phyloP scores from a whole-genome alignment of 768 basidiomycete species.

The Suillus variegatus region DNA sequence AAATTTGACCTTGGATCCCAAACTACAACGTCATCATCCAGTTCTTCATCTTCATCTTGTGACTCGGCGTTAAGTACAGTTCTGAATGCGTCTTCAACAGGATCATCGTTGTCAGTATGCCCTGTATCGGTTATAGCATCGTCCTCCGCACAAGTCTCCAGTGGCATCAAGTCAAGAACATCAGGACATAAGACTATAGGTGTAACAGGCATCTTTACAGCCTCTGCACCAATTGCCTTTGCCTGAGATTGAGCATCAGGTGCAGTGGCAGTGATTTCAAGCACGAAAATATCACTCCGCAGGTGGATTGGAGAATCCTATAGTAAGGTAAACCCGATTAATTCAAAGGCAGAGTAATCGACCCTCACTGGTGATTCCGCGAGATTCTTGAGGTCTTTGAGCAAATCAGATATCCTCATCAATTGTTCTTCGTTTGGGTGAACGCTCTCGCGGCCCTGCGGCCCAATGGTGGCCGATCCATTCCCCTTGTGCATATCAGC shows the following conservation, averaged over 20 bases:
- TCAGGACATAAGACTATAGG: neutral
- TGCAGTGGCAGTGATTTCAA: neutral
- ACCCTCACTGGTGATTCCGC: slow-evolving; percentile 56
- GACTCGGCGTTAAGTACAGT: slow-evolving; percentile 44
- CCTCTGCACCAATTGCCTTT: neutral
- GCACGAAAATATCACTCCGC: slow-evolving; percentile 21
- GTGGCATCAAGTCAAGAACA: slow-evolving; percentile 1
- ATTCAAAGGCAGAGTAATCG: slow-evolving; percentile 5
- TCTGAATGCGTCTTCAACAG: slow-evolving; percentile 68
- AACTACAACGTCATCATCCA: slow-evolving; percentile 73
- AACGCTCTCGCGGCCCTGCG: slow-evolving; percentile 43
- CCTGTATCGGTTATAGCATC: slow-evolving; percentile 68
- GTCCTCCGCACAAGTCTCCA: slow-evolving; percentile 45
- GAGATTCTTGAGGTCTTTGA: slow-evolving; percentile 67
- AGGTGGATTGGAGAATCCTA: slow-evolving; percentile 29
- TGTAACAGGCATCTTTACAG: neutral
- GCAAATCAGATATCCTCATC: slow-evolving; percentile 88
- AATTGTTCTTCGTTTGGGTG: slow-evolving; percentile 96
- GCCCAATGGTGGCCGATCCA: slow-evolving; percentile 21
- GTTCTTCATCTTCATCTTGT: slow-evolving; percentile 47
- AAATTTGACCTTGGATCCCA: slow-evolving; percentile 63
- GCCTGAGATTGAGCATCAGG: neutral
- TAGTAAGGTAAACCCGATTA: slow-evolving; percentile 15
- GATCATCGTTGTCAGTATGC: slow-evolving; percentile 77
- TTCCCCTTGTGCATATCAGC: slow-evolving; percentile 16